phyloP scores from a whole-genome alignment of 106 monocot genomes.

The Allium cepa region DNA sequence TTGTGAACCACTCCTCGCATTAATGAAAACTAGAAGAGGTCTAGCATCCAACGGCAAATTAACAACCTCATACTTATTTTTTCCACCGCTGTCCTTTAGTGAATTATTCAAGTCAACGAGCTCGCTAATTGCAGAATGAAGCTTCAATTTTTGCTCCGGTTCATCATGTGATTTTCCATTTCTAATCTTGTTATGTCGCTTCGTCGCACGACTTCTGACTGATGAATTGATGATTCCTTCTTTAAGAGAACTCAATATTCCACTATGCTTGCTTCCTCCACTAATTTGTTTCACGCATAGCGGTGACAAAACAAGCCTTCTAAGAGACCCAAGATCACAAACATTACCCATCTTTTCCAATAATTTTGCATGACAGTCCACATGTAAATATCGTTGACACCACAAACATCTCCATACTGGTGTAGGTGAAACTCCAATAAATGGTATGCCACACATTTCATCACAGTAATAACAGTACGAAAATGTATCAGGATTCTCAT shows the following conservation, averaged over 20 bases:
- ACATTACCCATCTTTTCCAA: slow-evolving; percentile 56
- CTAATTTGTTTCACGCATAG: slow-evolving; percentile 64
- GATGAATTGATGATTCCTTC: slow-evolving; percentile 50
- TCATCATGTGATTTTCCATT: slow-evolving; percentile 14
- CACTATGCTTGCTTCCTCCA: slow-evolving; percentile 11
- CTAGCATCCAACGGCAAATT: slow-evolving; percentile 66
- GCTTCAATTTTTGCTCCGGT: neutral
- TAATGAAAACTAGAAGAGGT: slow-evolving; percentile 87
- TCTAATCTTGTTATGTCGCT: slow-evolving; percentile 34
- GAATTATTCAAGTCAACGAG: slow-evolving; percentile 24
- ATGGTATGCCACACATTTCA: slow-evolving; percentile 67
- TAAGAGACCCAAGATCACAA: slow-evolving; percentile 70
- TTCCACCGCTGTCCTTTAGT: slow-evolving; percentile 22
- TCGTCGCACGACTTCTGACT: slow-evolving; percentile 43
- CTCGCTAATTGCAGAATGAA: slow-evolving; percentile 28
- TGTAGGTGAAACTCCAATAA: slow-evolving; percentile 64
- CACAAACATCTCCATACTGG: slow-evolving; percentile 85
- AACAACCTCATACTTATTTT: slow-evolving; percentile 44
- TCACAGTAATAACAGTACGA: slow-evolving; percentile 83
- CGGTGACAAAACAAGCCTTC: slow-evolving; percentile 67
- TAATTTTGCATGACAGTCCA: slow-evolving; percentile 71
- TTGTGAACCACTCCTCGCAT: slow-evolving; percentile 80
- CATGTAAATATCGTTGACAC: slow-evolving; percentile 75
- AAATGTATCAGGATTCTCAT: slow-evolving; percentile 53
- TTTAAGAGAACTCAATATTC: slow-evolving; percentile 58